Conservation (phyloP, 2,329 filamentous ascomycete genomes). For the Huntiella bhutanensis region DNA sequence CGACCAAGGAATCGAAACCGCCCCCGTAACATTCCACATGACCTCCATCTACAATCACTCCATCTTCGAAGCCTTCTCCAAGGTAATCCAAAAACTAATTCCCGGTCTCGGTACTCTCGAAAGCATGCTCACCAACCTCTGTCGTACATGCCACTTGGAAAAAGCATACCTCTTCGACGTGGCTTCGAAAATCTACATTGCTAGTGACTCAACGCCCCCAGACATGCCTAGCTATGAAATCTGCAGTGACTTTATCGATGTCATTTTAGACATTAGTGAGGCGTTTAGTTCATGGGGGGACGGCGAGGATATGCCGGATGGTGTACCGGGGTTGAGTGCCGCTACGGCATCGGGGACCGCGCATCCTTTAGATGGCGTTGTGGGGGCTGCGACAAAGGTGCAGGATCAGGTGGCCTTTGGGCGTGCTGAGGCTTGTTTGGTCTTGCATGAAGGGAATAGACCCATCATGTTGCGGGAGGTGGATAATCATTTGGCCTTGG, state of each 20-base stretch:
- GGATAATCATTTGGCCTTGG: slow-evolving; percentile 57
- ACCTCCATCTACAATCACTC: slow-evolving; percentile 98
- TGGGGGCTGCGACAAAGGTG: slow-evolving; percentile 23
- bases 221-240: slow-evolving; percentile 96
- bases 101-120: slow-evolving; percentile 85
- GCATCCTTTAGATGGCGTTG: slow-evolving; percentile 39
- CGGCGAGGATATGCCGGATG: too few species aligned
- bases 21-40: slow-evolving; percentile 83
- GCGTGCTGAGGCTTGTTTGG: slow-evolving; percentile 49
- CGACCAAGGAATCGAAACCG: slow-evolving; percentile 83
- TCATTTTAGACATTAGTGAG: slow-evolving; percentile 91
- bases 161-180: slow-evolving; percentile 98
- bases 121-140: slow-evolving; percentile 81
- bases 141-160: slow-evolving; percentile 84
- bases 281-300: slow-evolving; percentile 60
- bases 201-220: slow-evolving; percentile 79
- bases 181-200: slow-evolving; percentile 95
- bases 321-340: too few species aligned
- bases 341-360: slow-evolving; percentile 14
- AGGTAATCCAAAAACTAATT: slow-evolving; percentile 94
- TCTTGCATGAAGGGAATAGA: slow-evolving; percentile 42
- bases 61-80: slow-evolving; percentile 95
- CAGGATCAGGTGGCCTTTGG: slow-evolving; percentile 48
- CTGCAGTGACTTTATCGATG: slow-evolving; percentile 95
- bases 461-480: slow-evolving; percentile 52